Conservation (phyloP, 2,329 filamentous ascomycete genomes). For the Venturiaceae sp. region DNA sequence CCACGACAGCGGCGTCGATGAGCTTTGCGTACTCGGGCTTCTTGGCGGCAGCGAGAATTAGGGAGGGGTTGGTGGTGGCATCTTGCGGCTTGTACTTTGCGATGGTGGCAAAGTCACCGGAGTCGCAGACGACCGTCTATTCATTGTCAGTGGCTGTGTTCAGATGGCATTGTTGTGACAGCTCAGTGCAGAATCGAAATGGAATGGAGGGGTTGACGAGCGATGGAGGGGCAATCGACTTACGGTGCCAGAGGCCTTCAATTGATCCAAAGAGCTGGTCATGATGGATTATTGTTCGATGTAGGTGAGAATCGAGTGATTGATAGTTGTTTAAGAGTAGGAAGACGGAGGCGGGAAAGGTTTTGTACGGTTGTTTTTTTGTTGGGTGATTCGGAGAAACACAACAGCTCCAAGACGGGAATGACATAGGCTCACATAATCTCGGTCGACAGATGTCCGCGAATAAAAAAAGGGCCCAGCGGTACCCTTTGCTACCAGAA, state of each 20-base stretch:
- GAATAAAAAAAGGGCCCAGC: no score
- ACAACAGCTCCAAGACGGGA: no score
- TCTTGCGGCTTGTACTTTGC: slow-evolving; percentile 99
- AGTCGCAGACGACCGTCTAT: slow-evolving; percentile 92
- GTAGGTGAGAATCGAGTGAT: background rate
- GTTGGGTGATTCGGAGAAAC: no score
- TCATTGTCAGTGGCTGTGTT: slow-evolving; percentile 10
- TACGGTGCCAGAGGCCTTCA: slow-evolving; percentile 95
- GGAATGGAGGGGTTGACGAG: background rate
- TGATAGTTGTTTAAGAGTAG: background rate
- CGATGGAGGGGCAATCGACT: slow-evolving; percentile 34
- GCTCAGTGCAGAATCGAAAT: slow-evolving; percentile 4
- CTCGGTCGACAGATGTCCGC: no score
- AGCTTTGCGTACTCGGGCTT: slow-evolving; percentile 92
- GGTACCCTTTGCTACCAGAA: background rate
- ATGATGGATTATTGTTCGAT: slow-evolving; percentile 39
- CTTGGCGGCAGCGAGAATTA: slow-evolving; percentile 97
- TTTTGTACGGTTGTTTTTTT: no score
- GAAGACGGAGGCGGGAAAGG: no score
- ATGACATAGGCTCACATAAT: no score
- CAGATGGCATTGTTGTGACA: slow-evolving; percentile 9
- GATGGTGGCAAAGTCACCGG: slow-evolving; percentile 78
- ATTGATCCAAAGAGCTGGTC: slow-evolving; percentile 87
- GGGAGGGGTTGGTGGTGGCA: slow-evolving; percentile 98
- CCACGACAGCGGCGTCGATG: slow-evolving; percentile 75